A percentile compares a stretch with the other conserved stretches of the same genome.
These are phyloP conservation scores for Coemansia sp. DNA, from an alignment of 192 early-diverging fungal species.

Conservation along the genomic window DNA sequence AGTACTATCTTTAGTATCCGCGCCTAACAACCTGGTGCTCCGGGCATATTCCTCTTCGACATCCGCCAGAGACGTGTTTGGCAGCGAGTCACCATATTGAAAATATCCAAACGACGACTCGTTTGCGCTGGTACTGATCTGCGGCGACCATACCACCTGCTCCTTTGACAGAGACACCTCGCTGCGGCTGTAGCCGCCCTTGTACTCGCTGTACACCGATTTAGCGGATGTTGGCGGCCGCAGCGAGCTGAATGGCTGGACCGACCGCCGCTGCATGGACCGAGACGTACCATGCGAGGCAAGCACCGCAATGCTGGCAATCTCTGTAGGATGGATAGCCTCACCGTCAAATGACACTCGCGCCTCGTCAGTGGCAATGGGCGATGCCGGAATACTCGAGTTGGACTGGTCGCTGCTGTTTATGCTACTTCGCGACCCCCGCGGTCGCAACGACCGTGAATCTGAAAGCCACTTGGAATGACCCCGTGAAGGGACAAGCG, in stretches of 20 bases:
- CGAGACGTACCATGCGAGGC: slow-evolving; percentile 16
- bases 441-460: slow-evolving; percentile 11
- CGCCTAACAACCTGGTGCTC: neutral
- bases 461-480: slow-evolving; percentile 19
- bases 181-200: slow-evolving; percentile 24
- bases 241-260: slow-evolving; percentile 14
- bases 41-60: slow-evolving; percentile 24
- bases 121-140: slow-evolving; percentile 21
- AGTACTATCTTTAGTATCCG: neutral
- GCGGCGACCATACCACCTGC: slow-evolving; percentile 51
- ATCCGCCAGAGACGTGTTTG: slow-evolving; percentile 9
- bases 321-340: slow-evolving; percentile 15
- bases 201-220: slow-evolving; percentile 16
- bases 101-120: slow-evolving; percentile 24
- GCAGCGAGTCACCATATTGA: neutral
- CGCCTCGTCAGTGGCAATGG: slow-evolving; percentile 17
- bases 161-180: slow-evolving; percentile 39
- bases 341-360: slow-evolving; percentile 48
- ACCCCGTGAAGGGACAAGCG: slow-evolving; percentile 3
- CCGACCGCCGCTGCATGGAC: slow-evolving; percentile 4
- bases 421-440: slow-evolving; percentile 29
- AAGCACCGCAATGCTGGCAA: slow-evolving; percentile 22
- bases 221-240: slow-evolving; percentile 16
- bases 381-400: slow-evolving; percentile 29
- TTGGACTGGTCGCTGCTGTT: slow-evolving; percentile 16